These are phyloP conservation scores for Candolleomyces aberdarensis DNA, from an alignment of 768 basidiomycete genomes.

Conservation along the genomic window DNA sequence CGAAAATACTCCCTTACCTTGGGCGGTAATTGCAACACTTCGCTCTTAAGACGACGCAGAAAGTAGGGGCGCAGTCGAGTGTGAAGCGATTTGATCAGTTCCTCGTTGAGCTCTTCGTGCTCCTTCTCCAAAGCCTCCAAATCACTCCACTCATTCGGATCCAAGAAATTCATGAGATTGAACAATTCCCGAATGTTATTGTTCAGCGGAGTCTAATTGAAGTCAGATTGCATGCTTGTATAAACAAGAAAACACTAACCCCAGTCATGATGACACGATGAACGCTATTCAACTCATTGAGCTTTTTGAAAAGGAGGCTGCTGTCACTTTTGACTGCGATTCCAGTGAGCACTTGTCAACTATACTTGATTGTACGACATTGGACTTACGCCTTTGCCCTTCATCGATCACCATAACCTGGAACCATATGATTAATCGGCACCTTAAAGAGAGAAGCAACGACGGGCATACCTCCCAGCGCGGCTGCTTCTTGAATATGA, in stretches of 20 bases:
- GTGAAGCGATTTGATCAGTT: conserved; percentile 79
- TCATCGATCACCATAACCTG: conserved; percentile 87
- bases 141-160: conserved; percentile 72
- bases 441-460: not conserved
- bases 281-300: conserved; percentile 72
- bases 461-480: conserved; percentile 71
- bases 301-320: conserved; percentile 75
- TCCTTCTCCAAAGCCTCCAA: conserved; percentile 70
- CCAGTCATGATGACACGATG: conserved; percentile 92
- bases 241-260: conserved; percentile 34
- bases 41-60: conserved; percentile 88
- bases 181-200: conserved; percentile 97
- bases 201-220: conserved; percentile 80
- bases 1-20: conserved; percentile 52
- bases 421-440: not conserved
- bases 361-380: not conserved
- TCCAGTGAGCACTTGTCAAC: not conserved
- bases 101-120: conserved; percentile 70
- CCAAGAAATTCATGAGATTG: conserved; percentile 96
- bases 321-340: conserved; percentile 76
- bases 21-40: conserved; percentile 87
- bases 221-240: conserved; percentile 6
- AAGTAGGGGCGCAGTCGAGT: conserved; percentile 83
- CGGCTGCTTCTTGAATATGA: conserved; percentile 76
- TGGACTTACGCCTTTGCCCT: conserved; percentile 76